These are phyloP conservation scores for Puccinia horiana DNA, from an alignment of 1,284 basidiomycete genomes.

Conservation along the genomic window DNA sequence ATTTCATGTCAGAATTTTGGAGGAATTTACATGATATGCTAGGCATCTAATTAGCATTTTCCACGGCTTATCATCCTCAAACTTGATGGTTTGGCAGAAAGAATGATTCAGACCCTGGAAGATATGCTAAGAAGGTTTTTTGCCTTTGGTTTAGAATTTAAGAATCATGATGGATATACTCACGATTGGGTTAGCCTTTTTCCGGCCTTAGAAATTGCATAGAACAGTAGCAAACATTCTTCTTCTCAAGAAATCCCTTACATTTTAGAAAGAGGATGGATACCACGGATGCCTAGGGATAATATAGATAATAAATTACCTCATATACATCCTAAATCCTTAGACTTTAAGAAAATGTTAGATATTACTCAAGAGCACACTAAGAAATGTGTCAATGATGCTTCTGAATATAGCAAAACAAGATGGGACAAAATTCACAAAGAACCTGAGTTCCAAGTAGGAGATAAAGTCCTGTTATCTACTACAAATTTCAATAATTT, in stretches of 20 bases:
- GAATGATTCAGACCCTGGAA: slow-evolving; percentile 16
- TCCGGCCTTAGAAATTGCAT: slow-evolving; percentile 1
- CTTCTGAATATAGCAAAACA: neutral
- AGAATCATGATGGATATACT: slow-evolving; percentile 7
- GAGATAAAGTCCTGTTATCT: neutral
- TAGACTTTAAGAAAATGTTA: slow-evolving; percentile 7
- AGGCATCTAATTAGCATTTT: no score
- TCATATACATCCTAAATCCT: neutral
- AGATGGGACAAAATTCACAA: neutral
- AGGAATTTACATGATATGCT: no score
- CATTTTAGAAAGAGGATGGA: slow-evolving; percentile 10
- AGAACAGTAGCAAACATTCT: neutral
- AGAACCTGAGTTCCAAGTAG: neutral
- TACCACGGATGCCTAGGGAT: slow-evolving; percentile 1
- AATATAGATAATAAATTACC: neutral
- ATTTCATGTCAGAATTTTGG: no score
- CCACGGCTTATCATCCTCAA: neutral
- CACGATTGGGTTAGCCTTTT: slow-evolving; percentile 20
- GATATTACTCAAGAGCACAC: neutral
- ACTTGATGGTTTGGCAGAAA: neutral
- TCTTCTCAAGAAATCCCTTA: neutral
- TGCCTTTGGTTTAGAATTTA: neutral
- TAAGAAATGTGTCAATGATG: neutral
- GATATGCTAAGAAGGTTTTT: neutral
- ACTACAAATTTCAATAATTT: neutral